Percentiles rank a stretch among this genome's conserved stretches.
Evolutionary conservation across 83 land plant species (phyloP).

Genomic region (Thuja plicata): DNA sequence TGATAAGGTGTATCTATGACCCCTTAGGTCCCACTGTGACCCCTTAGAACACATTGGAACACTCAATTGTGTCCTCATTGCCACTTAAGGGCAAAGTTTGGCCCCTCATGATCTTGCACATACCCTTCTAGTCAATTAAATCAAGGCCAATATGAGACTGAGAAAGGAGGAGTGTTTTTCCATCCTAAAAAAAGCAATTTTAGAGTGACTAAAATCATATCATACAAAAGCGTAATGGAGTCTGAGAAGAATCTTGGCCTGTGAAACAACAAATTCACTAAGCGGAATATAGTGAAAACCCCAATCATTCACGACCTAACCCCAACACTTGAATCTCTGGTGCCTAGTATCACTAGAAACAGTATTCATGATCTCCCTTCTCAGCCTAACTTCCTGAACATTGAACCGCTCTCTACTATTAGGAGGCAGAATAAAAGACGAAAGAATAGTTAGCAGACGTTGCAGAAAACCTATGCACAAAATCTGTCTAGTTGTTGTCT

Average conservation of each 20-base stretch:
- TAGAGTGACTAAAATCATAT: constrained; percentile 51
- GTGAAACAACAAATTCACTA: constrained; percentile 73
- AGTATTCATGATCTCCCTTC: constrained; percentile 62
- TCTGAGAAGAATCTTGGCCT: constrained; percentile 82
- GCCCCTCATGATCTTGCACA: too few species aligned
- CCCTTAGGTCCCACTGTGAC: too few species aligned
- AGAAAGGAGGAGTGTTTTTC: constrained; percentile 76
- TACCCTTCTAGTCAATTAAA: background rate
- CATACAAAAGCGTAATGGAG: constrained; percentile 93
- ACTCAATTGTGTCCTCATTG: too few species aligned
- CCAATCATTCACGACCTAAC: too few species aligned
- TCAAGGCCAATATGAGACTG: constrained; percentile 84
- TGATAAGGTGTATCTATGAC: too few species aligned
- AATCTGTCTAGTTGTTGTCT: too few species aligned
- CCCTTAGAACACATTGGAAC: too few species aligned
- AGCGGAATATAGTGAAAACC: constrained; percentile 57
- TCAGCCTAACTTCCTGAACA: constrained; percentile 77
- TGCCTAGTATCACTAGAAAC: constrained; percentile 52
- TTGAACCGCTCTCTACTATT: constrained; percentile 63
- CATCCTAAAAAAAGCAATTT: constrained; percentile 72
- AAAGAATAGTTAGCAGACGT: too few species aligned
- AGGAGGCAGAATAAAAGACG: too few species aligned
- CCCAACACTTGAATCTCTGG: constrained; percentile 67
- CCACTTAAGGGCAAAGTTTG: too few species aligned
- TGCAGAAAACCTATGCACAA: too few species aligned